These are phyloP conservation scores for Marasmius tenuissimus DNA, from an alignment of 1,284 basidiomycete species.

Conservation along the genomic window DNA sequence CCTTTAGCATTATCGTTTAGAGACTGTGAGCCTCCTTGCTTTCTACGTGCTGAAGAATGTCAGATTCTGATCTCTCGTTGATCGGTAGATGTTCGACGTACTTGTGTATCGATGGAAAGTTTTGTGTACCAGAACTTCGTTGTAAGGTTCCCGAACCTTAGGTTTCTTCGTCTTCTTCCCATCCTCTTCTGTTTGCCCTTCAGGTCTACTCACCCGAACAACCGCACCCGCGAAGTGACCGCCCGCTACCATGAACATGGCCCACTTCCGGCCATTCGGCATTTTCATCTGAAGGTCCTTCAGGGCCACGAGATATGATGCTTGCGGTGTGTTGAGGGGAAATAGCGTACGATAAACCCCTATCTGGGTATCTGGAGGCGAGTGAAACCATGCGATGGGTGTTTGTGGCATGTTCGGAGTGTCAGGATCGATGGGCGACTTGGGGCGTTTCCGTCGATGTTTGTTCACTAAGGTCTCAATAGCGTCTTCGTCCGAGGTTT, in stretches of 20 bases:
- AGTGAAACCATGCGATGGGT: constrained; percentile 89
- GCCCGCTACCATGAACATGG: constrained; percentile 94
- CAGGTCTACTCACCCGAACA: constrained; percentile 63
- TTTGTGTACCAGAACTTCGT: constrained; percentile 87
- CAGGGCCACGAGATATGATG: constrained; percentile 57
- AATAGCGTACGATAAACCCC: constrained; percentile 85
- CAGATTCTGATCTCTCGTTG: background rate
- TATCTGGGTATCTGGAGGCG: constrained; percentile 81
- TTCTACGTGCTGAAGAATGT: constrained; percentile 74
- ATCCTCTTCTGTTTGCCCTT: constrained; percentile 41
- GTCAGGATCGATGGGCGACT: constrained; percentile 45
- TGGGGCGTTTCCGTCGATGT: constrained; percentile 40
- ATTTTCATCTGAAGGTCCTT: constrained; percentile 64
- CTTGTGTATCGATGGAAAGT: constrained; percentile 99
- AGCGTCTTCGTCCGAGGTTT: constrained; percentile 34
- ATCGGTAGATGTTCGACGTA: constrained; percentile 36
- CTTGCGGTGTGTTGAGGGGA: constrained; percentile 42
- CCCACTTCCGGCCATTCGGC: constrained; percentile 78
- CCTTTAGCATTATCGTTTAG: constrained; percentile 93
- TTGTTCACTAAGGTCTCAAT: constrained; percentile 70
- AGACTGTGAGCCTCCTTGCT: constrained; percentile 96
- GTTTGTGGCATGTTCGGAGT: constrained; percentile 57
- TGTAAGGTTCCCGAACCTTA: constrained; percentile 62
- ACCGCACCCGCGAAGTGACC: constrained; percentile 97
- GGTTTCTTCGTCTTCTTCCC: constrained; percentile 46